These are phyloP conservation scores for Boletus subparvulus DNA, from an alignment of 768 basidiomycete species.

Conservation along the genomic window DNA sequence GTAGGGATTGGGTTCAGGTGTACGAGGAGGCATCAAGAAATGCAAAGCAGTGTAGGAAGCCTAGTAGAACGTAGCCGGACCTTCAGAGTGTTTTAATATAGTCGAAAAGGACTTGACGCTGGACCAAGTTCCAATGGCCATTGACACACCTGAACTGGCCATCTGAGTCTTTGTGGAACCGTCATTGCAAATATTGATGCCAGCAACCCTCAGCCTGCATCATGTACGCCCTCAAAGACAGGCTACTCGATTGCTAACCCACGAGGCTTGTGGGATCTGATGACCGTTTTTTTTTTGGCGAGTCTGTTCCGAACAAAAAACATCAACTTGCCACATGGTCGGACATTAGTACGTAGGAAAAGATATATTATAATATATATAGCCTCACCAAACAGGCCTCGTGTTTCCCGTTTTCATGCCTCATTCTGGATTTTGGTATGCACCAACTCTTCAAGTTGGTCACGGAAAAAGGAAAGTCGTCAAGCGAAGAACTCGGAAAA, in stretches of 20 bases:
- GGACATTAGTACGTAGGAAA: background rate
- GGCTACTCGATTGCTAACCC: background rate
- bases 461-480: background rate
- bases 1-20: conserved; percentile 28
- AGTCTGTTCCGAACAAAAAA: background rate
- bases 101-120: background rate
- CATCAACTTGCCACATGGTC: background rate
- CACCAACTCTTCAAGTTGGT: too few species aligned
- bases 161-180: background rate
- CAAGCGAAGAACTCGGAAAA: background rate
- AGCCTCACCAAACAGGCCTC: background rate
- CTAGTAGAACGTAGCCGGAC: background rate
- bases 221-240: too few species aligned
- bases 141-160: background rate
- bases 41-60: conserved; percentile 5
- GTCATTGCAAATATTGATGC: too few species aligned
- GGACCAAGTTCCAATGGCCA: background rate
- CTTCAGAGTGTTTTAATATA: background rate
- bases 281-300: background rate
- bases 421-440: too few species aligned
- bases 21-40: conserved; percentile 24
- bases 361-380: too few species aligned
- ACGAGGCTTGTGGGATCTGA: background rate
- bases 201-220: too few species aligned
- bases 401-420: too few species aligned